Evolutionary conservation across 2,329 filamentous ascomycete genomes (phyloP), one percentile per base, ranked within the genome.

Genomic region (Myriosclerotinia curreyana): DNA sequence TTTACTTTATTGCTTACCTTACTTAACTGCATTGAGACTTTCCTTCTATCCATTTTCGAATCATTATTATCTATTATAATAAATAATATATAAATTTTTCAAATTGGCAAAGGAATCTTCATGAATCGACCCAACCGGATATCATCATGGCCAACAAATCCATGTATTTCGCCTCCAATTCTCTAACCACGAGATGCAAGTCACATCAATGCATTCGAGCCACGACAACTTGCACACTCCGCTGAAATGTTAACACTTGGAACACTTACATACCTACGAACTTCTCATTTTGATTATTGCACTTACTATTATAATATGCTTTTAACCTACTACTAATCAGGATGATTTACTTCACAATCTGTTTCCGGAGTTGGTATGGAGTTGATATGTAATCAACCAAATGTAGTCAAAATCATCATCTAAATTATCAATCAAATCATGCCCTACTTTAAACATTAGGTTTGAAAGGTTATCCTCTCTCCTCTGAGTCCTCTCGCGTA

Each of bases 151-250:
- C 50, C 60, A 62, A 56, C 51, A 40, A 40, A 54, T 44, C 51
- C 60, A 50, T 68, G 70, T 69, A 69, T 66, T 64, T 56, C 44
- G 17, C 36, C 48, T 64, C 20, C 52, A 20, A 38, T 49, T 44
- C 50, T 66, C 64, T 60, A 65, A 66, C 65, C 69, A 70, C 68
- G 67, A 64, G 65, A 68, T 71, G 68, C 66, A 65, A 69, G 54
- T 64, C 55, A 31, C 38, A 40, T 61, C 55, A 54, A 64, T 67
- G 71, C 69, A 74, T 67, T 74, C 71, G 72, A 74, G 72, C 72
- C 72, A 74, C 72, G 72, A 73, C 71, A 72, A 65, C 69, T 49
- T 49, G 50, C 60, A 66, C 56, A 55, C 31, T 50, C 40, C 52
- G 56, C 54, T 36, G 48, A 25, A 34, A 46, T 49, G 12, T 34